phyloP scores from a whole-genome alignment of 257 asterid genomes.

The Lavandula angustifolia region DNA sequence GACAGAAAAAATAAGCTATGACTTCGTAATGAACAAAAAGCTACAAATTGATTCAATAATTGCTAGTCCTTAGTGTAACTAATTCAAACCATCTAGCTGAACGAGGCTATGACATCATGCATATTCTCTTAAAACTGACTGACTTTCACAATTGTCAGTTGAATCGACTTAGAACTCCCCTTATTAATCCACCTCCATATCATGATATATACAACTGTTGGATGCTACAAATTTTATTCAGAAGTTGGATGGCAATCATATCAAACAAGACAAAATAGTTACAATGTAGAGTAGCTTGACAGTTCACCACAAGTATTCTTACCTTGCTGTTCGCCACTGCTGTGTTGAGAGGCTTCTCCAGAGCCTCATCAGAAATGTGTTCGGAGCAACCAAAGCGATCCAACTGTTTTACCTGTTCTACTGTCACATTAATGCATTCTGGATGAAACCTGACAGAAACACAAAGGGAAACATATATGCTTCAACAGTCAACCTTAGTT shows the following conservation, averaged over 20 bases:
- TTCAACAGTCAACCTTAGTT: background rate
- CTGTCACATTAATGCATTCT: conserved; percentile 54
- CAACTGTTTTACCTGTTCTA: conserved; percentile 49
- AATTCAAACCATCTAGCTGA: background rate
- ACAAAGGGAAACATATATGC: background rate
- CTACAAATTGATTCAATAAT: background rate
- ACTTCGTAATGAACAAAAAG: background rate
- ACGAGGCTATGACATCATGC: background rate
- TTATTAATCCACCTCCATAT: background rate
- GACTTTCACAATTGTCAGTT: background rate
- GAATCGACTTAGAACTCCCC: background rate
- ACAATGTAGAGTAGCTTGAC: conserved; percentile 8
- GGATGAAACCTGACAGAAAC: conserved; percentile 68
- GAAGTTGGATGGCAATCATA: background rate
- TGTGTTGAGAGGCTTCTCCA: conserved; percentile 33
- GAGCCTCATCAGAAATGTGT: conserved; percentile 37
- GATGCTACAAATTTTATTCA: background rate
- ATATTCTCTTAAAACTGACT: background rate
- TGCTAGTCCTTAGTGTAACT: background rate
- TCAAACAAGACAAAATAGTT: conserved; percentile 5
- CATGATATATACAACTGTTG: background rate
- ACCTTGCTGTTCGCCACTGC: conserved; percentile 43
- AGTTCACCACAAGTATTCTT: conserved; percentile 2
- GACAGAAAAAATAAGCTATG: background rate
- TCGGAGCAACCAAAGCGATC: conserved; percentile 57